Conservation (phyloP, 257 asterid genomes). For the Lycium ferocissimum region DNA sequence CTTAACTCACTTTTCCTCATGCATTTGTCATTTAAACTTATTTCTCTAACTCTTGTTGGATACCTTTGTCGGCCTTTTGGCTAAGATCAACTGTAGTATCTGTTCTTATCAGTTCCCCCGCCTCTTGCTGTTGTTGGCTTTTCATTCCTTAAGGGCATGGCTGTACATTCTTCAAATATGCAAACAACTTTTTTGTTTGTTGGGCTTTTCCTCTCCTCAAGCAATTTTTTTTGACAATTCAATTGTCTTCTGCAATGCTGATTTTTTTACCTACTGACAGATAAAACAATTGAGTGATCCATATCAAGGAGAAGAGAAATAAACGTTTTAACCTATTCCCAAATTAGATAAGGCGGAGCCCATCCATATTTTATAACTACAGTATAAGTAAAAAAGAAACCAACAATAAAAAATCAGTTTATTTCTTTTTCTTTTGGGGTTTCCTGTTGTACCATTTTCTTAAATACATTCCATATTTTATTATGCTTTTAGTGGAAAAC, state of each 20-base stretch:
- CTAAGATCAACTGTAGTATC: constrained; percentile 48
- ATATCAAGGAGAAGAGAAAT: constrained; percentile 20
- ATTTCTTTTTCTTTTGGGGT: too few relatives aligned
- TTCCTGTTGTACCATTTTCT: too few relatives aligned
- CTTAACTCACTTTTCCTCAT: background rate
- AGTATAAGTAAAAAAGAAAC: too few relatives aligned
- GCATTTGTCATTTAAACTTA: constrained; percentile 11
- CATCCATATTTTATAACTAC: too few relatives aligned
- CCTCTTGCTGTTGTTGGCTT: background rate
- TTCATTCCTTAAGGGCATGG: background rate
- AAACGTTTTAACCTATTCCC: background rate
- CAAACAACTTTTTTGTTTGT: background rate
- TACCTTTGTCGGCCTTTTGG: constrained; percentile 47
- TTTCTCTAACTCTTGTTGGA: constrained; percentile 15
- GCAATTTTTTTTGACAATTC: background rate
- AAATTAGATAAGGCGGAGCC: too few relatives aligned
- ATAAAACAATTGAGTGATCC: background rate
- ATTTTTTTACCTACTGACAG: background rate
- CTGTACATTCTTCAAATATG: constrained; percentile 7
- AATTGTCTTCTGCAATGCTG: background rate
- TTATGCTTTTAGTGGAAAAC: too few relatives aligned
- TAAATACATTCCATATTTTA: too few relatives aligned
- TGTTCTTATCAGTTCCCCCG: constrained; percentile 30
- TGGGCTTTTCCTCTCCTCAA: background rate
- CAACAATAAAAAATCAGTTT: too few relatives aligned